Conservation (phyloP, 768 basidiomycete species). For the Russula abietina region DNA sequence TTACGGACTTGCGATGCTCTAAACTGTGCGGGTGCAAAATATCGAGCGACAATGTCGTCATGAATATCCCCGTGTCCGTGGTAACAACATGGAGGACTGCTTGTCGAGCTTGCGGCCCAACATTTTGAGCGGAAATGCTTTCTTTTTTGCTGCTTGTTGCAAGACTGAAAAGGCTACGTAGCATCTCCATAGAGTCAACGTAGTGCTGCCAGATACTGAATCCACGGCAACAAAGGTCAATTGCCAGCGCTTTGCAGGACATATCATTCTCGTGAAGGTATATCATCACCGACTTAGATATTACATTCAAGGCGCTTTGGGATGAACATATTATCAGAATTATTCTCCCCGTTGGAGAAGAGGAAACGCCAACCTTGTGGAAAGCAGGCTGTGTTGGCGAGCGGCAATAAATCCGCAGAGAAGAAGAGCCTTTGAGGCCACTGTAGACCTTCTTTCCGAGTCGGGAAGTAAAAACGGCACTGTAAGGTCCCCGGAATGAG, state of each 20-base stretch:
- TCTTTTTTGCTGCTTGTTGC: constrained; percentile 71
- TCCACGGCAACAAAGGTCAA: constrained; percentile 86
- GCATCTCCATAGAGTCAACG: constrained; percentile 80
- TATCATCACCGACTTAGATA: constrained; percentile 73
- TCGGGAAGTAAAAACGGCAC: constrained; percentile 60
- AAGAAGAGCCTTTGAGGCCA: constrained; percentile 65
- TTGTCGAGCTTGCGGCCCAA: constrained; percentile 69
- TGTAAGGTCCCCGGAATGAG: constrained; percentile 28
- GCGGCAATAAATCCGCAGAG: constrained; percentile 79
- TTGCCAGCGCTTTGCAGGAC: constrained; percentile 62
- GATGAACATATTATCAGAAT: neutral
- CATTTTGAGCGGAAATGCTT: constrained; percentile 58
- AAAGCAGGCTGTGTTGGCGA: constrained; percentile 71
- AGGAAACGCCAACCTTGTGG: constrained; percentile 52
- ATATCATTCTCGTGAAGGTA: constrained; percentile 73
- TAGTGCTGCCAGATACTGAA: constrained; percentile 95
- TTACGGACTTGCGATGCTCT: constrained; percentile 76
- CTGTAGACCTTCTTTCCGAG: constrained; percentile 50
- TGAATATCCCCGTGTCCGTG: constrained; percentile 81
- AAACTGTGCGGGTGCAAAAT: constrained; percentile 71
- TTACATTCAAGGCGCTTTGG: constrained; percentile 68
- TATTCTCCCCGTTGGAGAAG: constrained; percentile 9
- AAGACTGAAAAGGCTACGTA: constrained; percentile 76
- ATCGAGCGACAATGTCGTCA: constrained; percentile 88
- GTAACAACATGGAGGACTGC: constrained; percentile 84